Percentiles rank a stretch among this genome's conserved stretches.
phyloP scores from a whole-genome alignment of 2,329 filamentous ascomycete genomes.

The Rhinocladiella mackenziei region DNA sequence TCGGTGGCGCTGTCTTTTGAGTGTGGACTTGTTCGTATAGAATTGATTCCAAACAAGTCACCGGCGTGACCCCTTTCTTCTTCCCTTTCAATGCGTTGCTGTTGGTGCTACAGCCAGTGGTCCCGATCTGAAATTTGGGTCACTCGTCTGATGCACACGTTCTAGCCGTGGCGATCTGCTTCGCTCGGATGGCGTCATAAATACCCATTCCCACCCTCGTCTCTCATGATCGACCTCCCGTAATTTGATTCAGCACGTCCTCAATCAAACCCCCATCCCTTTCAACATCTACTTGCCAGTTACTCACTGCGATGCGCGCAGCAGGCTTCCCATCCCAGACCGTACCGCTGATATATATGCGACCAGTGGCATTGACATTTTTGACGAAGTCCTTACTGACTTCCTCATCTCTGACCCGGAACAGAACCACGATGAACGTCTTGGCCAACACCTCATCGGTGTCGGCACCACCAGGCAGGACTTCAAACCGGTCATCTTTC shows the following conservation, averaged over 20 bases:
- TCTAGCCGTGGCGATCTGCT: no score
- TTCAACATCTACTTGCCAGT: conserved; percentile 70
- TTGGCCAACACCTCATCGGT: conserved; percentile 45
- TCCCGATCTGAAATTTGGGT: no score
- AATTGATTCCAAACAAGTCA: no score
- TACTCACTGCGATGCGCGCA: conserved; percentile 78
- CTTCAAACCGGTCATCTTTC: conserved; percentile 59
- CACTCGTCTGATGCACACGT: no score
- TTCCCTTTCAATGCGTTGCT: no score
- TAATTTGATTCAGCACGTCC: conserved; percentile 55
- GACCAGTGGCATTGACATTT: conserved; percentile 67
- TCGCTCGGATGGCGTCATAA: no score
- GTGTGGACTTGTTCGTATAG: no score
- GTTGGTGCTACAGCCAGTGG: no score
- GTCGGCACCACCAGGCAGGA: conserved; percentile 52
- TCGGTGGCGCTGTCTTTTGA: conserved; percentile 85
- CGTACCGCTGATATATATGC: conserved; percentile 80
- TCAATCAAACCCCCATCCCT: conserved; percentile 64
- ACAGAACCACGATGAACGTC: conserved; percentile 70
- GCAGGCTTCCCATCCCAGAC: conserved; percentile 70
- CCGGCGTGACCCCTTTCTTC: no score
- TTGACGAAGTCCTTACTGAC: conserved; percentile 65
- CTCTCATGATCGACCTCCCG: neutral
- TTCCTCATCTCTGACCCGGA: conserved; percentile 63
- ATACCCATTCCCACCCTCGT: no score